phyloP scores from a whole-genome alignment of 345 rosid genomes.

The Alliaria petiolata region DNA sequence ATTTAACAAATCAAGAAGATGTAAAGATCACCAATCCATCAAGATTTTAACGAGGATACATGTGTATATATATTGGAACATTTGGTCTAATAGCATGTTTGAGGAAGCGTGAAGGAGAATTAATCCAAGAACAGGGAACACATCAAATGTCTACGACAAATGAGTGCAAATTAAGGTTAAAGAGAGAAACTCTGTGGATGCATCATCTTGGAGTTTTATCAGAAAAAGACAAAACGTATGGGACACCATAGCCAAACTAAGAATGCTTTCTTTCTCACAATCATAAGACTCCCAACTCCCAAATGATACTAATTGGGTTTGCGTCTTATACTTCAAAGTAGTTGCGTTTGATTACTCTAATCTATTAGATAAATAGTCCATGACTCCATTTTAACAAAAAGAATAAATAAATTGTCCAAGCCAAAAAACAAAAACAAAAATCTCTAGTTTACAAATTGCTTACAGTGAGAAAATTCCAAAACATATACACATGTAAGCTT shows the following conservation, averaged over 20 bases:
- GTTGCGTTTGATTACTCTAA: background rate
- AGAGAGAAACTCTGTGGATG: background rate
- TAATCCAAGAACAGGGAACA: background rate
- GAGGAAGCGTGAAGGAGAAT: background rate
- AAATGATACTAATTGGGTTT: background rate
- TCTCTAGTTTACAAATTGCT: background rate
- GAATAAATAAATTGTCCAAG: no score
- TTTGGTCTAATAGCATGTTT: background rate
- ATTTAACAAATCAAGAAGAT: background rate
- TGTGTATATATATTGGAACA: background rate
- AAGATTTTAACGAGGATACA: background rate
- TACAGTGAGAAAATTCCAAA: background rate
- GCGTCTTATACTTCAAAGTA: slow-evolving; percentile 1
- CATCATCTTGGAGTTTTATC: slow-evolving; percentile 10
- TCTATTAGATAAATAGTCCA: background rate
- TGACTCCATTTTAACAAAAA: no score
- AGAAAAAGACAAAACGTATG: slow-evolving; percentile 1
- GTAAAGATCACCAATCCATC: background rate
- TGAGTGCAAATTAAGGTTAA: slow-evolving; percentile 7
- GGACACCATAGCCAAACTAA: background rate
- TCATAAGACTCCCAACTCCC: background rate
- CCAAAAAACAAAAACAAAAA: background rate
- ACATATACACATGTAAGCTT: background rate
- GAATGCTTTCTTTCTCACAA: background rate
- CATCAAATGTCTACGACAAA: background rate